Conservation (phyloP, 75 land plant genomes). For the Chamaecyparis obtusa region DNA sequence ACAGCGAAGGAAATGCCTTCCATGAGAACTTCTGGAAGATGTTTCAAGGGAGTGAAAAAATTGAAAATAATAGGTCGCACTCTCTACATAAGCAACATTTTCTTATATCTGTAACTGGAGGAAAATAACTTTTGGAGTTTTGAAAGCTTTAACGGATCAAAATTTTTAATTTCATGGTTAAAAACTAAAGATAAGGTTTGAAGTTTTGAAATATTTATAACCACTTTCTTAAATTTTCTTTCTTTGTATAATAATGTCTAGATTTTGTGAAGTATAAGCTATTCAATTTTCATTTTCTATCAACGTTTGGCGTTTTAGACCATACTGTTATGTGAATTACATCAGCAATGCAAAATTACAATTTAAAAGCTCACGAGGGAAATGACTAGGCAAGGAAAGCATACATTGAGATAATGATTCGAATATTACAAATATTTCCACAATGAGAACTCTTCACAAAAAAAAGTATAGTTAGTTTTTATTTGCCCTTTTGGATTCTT, state of each 20-base stretch:
- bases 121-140: neutral
- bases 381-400: too few relatives aligned
- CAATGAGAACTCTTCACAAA: too few relatives aligned
- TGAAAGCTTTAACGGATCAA: neutral
- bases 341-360: too few relatives aligned
- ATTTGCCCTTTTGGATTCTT: neutral
- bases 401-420: too few relatives aligned
- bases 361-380: too few relatives aligned
- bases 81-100: neutral
- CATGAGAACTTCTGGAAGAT: slow-evolving; percentile 19
- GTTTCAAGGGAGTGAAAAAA: neutral
- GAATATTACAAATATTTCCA: too few relatives aligned
- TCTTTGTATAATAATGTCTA: neutral
- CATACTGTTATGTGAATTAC: too few relatives aligned
- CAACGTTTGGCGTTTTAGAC: neutral
- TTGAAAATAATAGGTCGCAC: neutral
- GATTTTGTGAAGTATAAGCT: neutral
- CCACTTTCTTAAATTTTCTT: neutral
- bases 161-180: neutral
- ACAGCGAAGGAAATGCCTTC: slow-evolving; percentile 73
- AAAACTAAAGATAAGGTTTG: neutral
- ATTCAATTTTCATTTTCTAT: neutral
- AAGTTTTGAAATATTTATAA: neutral
- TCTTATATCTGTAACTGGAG: neutral
- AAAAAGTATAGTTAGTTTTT: neutral